These are phyloP conservation scores for Tuctoria greenei DNA, from an alignment of 176 grass and related monocot genomes.

Conservation along the genomic window DNA sequence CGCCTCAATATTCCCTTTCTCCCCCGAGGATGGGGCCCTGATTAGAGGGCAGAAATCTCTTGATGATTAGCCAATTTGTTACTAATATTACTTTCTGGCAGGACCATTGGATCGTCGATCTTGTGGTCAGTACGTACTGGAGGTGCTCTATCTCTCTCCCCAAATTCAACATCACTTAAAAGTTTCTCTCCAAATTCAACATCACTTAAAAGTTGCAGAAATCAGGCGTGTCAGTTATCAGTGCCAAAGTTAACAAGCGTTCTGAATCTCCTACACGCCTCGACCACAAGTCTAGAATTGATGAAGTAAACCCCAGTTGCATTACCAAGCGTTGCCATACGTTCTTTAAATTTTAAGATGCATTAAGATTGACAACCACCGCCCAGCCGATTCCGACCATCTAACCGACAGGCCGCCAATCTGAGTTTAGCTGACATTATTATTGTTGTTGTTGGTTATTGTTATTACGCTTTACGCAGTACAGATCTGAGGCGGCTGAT, in stretches of 20 bases:
- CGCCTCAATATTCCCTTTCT: constrained; percentile 44
- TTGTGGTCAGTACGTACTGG: constrained; percentile 20
- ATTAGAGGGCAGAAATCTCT: constrained; percentile 45
- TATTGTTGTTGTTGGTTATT: background rate
- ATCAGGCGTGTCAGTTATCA: background rate
- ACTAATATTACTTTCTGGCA: constrained; percentile 25
- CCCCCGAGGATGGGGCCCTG: constrained; percentile 38
- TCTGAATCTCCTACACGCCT: background rate
- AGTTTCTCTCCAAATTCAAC: constrained; percentile 4
- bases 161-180: background rate
- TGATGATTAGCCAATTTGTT: constrained; percentile 56
- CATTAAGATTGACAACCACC: constrained; percentile 34
- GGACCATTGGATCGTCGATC: constrained; percentile 49
- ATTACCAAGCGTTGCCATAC: constrained; percentile 1
- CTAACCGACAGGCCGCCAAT: constrained; percentile 37
- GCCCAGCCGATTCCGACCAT: constrained; percentile 28
- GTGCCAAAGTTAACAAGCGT: background rate
- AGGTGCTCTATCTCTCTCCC: constrained; percentile 10
- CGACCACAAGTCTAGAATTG: background rate
- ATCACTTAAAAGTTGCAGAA: background rate
- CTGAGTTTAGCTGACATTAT: constrained; percentile 11
- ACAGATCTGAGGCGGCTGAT: constrained; percentile 26
- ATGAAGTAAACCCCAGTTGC: background rate
- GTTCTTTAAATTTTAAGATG: background rate
- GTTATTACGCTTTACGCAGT: constrained; percentile 9